Conservation (phyloP, 495 filamentous ascomycete genomes). For the Penicillium verhagenii region DNA sequence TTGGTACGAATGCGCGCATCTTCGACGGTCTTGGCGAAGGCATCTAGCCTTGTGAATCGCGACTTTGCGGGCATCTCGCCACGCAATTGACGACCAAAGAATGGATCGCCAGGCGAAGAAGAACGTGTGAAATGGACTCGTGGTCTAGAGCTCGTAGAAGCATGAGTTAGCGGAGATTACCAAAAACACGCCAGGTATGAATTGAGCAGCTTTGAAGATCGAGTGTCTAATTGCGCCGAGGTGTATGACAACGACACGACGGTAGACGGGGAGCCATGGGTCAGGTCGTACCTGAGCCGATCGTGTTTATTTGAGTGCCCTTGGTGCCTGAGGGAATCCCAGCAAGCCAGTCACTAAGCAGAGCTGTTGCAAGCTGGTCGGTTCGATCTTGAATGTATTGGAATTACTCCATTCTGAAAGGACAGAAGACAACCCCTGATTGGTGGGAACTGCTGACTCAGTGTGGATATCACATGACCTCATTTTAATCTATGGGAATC, state of each 20-base stretch:
- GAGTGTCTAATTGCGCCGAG: not conserved
- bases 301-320: not conserved
- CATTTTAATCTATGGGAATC: too few species aligned
- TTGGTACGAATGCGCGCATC: constrained; percentile 98
- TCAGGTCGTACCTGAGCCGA: not conserved
- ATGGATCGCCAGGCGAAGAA: not conserved
- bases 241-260: not conserved
- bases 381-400: constrained; percentile 23
- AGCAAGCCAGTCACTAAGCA: constrained; percentile 8
- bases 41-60: constrained; percentile 92
- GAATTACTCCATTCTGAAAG: constrained; percentile 24
- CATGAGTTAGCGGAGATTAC: constrained; percentile 9
- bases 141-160: not conserved
- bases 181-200: constrained; percentile 19
- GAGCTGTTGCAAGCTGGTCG: constrained; percentile 28
- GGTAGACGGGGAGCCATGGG: not conserved
- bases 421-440: constrained; percentile 42
- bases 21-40: constrained; percentile 98
- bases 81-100: constrained; percentile 32
- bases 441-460: constrained; percentile 27
- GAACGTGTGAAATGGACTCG: constrained; percentile 2
- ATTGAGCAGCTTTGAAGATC: not conserved
- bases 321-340: constrained; percentile 2
- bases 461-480: constrained; percentile 1
- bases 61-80: constrained; percentile 58